A percentile compares a stretch with the other conserved stretches of the same genome.
phyloP scores from a whole-genome alignment of 129 eudicot genomes.

The Sambucus nigra region DNA sequence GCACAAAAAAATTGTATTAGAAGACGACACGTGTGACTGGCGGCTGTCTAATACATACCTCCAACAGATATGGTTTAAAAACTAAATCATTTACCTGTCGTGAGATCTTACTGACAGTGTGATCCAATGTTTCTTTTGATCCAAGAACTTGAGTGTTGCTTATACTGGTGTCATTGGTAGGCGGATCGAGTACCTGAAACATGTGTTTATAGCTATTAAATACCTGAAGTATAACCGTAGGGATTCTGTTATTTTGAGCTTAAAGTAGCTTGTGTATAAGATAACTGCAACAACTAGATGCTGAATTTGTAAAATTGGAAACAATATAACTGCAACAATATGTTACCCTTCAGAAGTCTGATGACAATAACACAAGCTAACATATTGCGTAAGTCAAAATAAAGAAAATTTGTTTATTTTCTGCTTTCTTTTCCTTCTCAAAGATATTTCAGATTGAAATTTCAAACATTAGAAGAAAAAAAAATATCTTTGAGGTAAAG shows the following conservation, averaged over 20 bases:
- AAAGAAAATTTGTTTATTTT: not conserved
- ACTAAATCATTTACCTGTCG: conserved; percentile 30
- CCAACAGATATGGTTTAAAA: not conserved
- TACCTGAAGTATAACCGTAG: not conserved
- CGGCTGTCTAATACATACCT: no score
- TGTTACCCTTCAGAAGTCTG: no score
- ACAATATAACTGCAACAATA: no score
- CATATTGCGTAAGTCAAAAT: no score
- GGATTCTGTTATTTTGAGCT: no score
- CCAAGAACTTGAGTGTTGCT: conserved; percentile 20
- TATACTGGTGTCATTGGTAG: conserved; percentile 13
- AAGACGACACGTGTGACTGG: conserved; percentile 1
- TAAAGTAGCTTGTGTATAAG: no score
- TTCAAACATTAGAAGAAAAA: no score
- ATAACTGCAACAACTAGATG: no score
- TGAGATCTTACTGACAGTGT: conserved; percentile 36
- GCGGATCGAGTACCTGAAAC: conserved; percentile 38
- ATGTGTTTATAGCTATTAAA: not conserved
- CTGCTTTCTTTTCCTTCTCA: not conserved
- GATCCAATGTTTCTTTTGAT: conserved; percentile 33
- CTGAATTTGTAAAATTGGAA: no score
- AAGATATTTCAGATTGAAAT: not conserved
- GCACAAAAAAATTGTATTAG: not conserved
- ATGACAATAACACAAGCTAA: no score
- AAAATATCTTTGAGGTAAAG: not conserved